Evolutionary conservation across 768 basidiomycete species (phyloP), one percentile per base, ranked within the genome.

Genomic region (Kwoniella bestiolae): DNA sequence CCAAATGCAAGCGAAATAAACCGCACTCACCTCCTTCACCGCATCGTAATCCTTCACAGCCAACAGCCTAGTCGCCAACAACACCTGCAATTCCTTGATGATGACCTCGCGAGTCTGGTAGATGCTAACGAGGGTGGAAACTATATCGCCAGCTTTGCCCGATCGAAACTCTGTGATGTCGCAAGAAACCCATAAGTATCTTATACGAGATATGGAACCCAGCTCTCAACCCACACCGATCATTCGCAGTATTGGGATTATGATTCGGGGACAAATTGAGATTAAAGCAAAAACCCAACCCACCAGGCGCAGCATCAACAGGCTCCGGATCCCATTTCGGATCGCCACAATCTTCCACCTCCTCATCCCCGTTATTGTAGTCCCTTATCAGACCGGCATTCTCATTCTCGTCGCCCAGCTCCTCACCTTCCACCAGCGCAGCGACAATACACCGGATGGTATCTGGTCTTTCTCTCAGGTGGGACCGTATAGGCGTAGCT

Each of bases 61-160:
- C 51, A 99, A 83, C 35, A 99, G 82, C 8, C 94, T 85, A 66
- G 93, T 91, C 0, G 94, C 94, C 14, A 99, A 86, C 3, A 96
- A 83, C 0, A 92, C 88, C 78, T 98, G 96, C 32, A 99, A 83
- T 79, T 98, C 96, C 78, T 92, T 95, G 72, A 98, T 87, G 74
- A 99, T 97, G 8, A 97, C 86, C 70, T 97, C 96, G 76, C 93
- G 91, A 2, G 94, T 94, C 77, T 97, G 94, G 73, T 97, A 98
- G 70, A 98, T 98, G 79, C 91, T 93, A 71, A 98, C 94, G 1
- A 98, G 87, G 0, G 95, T 95, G 78, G 92, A 94, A 75, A 98
- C 90, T 66, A 98, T 88, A 75, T 98, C 96, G 71, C 91, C 91
- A 0, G 91, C 88, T 77, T 91, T 94, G 76, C 90, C 94, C 1